These are phyloP conservation scores for Colletotrichum brevisporum DNA, from an alignment of 2,329 filamentous ascomycete species.

Conservation along the genomic window DNA sequence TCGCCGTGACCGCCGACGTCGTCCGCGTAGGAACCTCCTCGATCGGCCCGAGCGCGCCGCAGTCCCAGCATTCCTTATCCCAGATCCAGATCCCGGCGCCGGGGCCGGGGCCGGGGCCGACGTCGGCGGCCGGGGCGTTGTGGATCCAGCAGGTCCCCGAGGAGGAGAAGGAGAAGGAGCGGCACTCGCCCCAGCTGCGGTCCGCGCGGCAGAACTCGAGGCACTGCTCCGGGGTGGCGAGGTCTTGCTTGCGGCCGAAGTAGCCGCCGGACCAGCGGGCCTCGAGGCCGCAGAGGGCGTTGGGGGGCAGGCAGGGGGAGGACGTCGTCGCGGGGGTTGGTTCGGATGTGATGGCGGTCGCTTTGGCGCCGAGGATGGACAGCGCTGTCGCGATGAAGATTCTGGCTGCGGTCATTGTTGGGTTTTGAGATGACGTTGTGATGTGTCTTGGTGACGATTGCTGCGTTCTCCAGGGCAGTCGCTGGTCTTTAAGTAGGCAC, in stretches of 20 bases:
- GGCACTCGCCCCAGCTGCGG: constrained; percentile 12
- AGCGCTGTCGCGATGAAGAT: too few species aligned
- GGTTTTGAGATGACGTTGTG: too few species aligned
- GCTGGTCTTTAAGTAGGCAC: too few species aligned
- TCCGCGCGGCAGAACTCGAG: constrained; percentile 14
- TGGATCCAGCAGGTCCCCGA: background rate
- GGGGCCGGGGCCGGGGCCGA: background rate
- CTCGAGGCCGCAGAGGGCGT: constrained; percentile 10
- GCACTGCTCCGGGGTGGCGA: constrained; percentile 3
- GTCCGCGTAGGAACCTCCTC: constrained; percentile 2
- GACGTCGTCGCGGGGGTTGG: background rate
- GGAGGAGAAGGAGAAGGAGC: background rate
- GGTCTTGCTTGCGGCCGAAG: background rate
- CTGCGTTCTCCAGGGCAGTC: too few species aligned
- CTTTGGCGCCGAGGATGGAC: background rate
- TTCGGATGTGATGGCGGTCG: background rate
- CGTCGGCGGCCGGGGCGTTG: background rate
- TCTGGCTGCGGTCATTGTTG: too few species aligned
- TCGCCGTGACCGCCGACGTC: background rate
- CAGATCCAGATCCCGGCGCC: constrained; percentile 4
- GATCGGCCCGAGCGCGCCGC: constrained; percentile 10
- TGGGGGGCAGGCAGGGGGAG: background rate
- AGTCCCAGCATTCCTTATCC: constrained; percentile 22
- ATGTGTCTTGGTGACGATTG: too few species aligned
- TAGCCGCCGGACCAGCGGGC: background rate